Conservation (phyloP, 495 filamentous ascomycete species). For the Aspergillus hancockii region DNA sequence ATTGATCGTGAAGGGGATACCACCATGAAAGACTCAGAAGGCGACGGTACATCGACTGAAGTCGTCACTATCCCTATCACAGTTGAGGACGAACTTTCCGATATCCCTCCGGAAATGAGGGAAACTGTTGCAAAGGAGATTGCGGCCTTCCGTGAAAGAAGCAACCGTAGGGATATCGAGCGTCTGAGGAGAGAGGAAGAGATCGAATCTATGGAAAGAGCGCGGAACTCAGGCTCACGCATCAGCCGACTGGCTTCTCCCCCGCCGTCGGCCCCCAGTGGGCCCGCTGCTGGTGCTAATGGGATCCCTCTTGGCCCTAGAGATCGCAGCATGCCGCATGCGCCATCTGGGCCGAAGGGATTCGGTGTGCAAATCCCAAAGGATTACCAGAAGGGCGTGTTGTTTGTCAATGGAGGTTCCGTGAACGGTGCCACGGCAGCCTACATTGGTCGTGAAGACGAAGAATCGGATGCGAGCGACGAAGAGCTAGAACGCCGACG, state of each 20-base stretch:
- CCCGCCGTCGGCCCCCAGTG: slow-evolving; percentile 63
- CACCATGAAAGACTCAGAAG: slow-evolving; percentile 66
- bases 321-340: slow-evolving; percentile 68
- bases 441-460: slow-evolving; percentile 69
- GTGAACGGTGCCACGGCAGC: slow-evolving; percentile 58
- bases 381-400: slow-evolving; percentile 79
- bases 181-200: slow-evolving; percentile 86
- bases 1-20: slow-evolving; percentile 67
- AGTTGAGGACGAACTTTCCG: slow-evolving; percentile 89
- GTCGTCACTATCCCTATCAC: slow-evolving; percentile 89
- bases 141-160: slow-evolving; percentile 87
- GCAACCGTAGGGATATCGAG: slow-evolving; percentile 83
- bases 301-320: slow-evolving; percentile 85
- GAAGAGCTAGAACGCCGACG: slow-evolving; percentile 78
- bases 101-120: slow-evolving; percentile 96
- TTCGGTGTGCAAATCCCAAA: slow-evolving; percentile 71
- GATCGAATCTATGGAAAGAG: slow-evolving; percentile 82
- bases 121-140: slow-evolving; percentile 95
- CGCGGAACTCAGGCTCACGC: slow-evolving; percentile 65
- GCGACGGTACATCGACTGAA: slow-evolving; percentile 59
- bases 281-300: slow-evolving; percentile 73
- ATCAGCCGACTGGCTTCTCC: slow-evolving; percentile 71
- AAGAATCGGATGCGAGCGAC: slow-evolving; percentile 87
- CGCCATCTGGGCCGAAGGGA: slow-evolving; percentile 76
- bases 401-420: slow-evolving; percentile 82